Evolutionary conservation across 805 yeast species (phyloP).

Genomic region (Priceomyces medius): DNA sequence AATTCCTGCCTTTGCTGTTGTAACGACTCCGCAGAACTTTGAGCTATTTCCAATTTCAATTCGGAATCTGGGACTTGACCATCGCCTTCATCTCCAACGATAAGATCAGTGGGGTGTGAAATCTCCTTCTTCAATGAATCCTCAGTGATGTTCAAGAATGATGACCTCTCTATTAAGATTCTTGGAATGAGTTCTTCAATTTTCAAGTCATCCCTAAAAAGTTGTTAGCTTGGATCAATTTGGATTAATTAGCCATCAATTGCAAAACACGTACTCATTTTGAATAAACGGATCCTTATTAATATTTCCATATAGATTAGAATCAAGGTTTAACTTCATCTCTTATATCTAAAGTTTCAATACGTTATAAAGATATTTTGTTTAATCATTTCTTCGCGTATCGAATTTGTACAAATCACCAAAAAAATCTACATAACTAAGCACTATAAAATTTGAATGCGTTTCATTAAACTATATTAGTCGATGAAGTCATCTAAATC

Average conservation of each 20-base stretch:
- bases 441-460: background rate
- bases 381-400: no score
- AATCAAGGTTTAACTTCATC: constrained; percentile 24
- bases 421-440: background rate
- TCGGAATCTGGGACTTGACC: constrained; percentile 7
- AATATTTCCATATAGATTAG: constrained; percentile 28
- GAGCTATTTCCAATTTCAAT: background rate
- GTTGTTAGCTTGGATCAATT: constrained; percentile 11
- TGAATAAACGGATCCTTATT: constrained; percentile 38
- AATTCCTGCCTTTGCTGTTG: constrained; percentile 53
- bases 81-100: constrained; percentile 3
- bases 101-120: constrained; percentile 12
- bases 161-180: constrained; percentile 57
- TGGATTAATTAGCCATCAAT: background rate
- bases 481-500: constrained; percentile 53
- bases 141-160: constrained; percentile 61
- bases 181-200: constrained; percentile 58
- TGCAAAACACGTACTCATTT: constrained; percentile 35
- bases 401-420: background rate
- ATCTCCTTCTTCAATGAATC: constrained; percentile 50
- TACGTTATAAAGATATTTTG: no score
- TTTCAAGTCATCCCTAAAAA: constrained; percentile 38
- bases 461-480: constrained; percentile 14
- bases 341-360: constrained; percentile 1
- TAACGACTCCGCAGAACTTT: constrained; percentile 39